Base-by-base conservation (phyloP, 2,329 filamentous ascomycete species). In the Aspergillus sp. region DNA sequence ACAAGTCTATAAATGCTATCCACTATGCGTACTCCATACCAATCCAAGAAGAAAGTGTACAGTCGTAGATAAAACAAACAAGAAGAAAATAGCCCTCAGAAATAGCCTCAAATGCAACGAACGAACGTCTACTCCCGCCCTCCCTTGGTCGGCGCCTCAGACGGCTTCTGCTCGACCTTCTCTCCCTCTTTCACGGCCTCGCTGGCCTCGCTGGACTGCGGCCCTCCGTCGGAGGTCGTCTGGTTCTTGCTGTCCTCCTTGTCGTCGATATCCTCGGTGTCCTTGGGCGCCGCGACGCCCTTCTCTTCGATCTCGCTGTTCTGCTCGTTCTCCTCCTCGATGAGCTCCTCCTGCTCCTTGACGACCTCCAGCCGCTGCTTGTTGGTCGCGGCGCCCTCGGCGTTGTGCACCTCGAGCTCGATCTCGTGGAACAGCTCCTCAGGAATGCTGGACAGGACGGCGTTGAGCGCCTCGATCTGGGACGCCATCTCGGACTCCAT, bases 361-460 rank as follows among this genome's bases (percentile, higher is more conserved):
- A 98, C 74, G 11, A 98, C 91, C 68, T 98, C 91, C 26, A 98
- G 81, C 58, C 91, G 82, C 71, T 96, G 91, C 74, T 93, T 95
- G 75, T 98, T 98, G 45, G 91, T 98, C 15, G 91, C 91, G 8
- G 88, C 89, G 40, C 91, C 91, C 66, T 98, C 91, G 30, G 89
- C 88, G 40, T 81, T 93, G 71, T 95, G 86, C 7, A 98, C 86
- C 67, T 98, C 91, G 19, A 98, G 81, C 64, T 96, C 91, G 43
- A 98, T 95, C 69, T 98, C 91, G 71, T 98, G 91, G 83, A 93
- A 98, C 25, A 98, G 73, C 61, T 98, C 91, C 63, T 98, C 91
- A 3, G 91, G 91, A 41, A 98, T 96, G 39, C 83, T 88, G 25
- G 85, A 93, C 25, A 98, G 70, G 4, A 98, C 91, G 34, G 86